These are phyloP conservation scores for Pneumocystis wakefieldiae DNA, from an alignment of 1,139 yeast genomes.

Conservation along the genomic window DNA sequence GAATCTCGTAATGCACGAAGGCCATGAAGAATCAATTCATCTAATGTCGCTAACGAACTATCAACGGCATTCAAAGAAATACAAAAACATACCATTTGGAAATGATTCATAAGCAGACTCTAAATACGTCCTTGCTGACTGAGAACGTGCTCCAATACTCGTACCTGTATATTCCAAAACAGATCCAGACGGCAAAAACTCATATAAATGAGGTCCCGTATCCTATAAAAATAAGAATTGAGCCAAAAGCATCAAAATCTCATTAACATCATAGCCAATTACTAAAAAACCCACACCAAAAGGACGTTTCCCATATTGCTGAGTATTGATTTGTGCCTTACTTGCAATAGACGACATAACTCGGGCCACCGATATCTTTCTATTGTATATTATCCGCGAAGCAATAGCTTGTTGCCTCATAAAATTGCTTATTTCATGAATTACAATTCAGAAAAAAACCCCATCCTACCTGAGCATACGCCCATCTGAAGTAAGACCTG, in stretches of 20 bases:
- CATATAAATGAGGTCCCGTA: conserved; percentile 84
- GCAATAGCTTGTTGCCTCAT: conserved; percentile 85
- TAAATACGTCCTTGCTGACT: conserved; percentile 90
- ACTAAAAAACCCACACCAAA: conserved; percentile 91
- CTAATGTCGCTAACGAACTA: conserved; percentile 33
- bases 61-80: neutral
- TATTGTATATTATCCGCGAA: conserved; percentile 68
- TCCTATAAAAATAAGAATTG: conserved; percentile 26
- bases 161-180: conserved; percentile 84
- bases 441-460: neutral
- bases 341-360: conserved; percentile 84
- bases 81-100: conserved; percentile 23
- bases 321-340: conserved; percentile 94
- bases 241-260: neutral
- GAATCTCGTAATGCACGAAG: conserved; percentile 89
- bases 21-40: conserved; percentile 71
- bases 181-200: conserved; percentile 91
- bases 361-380: conserved; percentile 72
- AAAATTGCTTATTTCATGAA: conserved; percentile 44
- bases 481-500: conserved; percentile 97
- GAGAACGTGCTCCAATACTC: conserved; percentile 96
- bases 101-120: conserved; percentile 70
- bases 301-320: conserved; percentile 89
- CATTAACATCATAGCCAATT: conserved; percentile 57
- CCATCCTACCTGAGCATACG: conserved; percentile 37